phyloP scores from a whole-genome alignment of 352 stramenopile genomes.

The Phytopythium boreale region DNA sequence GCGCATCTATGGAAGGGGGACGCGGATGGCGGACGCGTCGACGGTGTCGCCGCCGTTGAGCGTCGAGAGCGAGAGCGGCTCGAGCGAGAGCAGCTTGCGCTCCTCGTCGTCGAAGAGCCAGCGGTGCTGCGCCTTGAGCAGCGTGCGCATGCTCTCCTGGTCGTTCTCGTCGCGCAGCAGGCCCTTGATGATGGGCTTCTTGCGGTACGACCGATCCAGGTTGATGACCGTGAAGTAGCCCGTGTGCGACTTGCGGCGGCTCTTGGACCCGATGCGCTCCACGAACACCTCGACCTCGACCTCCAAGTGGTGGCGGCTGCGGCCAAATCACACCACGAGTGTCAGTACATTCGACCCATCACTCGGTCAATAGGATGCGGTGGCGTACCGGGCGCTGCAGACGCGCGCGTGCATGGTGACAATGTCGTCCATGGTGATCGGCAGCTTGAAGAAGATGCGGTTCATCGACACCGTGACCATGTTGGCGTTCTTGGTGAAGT shows the following conservation, averaged over 20 bases:
- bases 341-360: background rate
- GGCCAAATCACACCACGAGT: background rate
- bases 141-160: conserved; percentile 59
- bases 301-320: conserved; percentile 58
- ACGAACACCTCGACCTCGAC: conserved; percentile 78
- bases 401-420: conserved; percentile 63
- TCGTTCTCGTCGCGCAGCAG: conserved; percentile 54
- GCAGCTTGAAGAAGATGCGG: conserved; percentile 69
- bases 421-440: conserved; percentile 63
- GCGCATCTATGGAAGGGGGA: conserved; percentile 2
- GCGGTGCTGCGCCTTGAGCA: conserved; percentile 71
- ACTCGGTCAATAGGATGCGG: background rate
- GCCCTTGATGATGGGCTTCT: conserved; percentile 52
- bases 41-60: conserved; percentile 10
- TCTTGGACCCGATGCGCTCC: conserved; percentile 38
- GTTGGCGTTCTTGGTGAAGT: conserved; percentile 67
- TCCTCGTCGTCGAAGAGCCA: conserved; percentile 73
- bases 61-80: conserved; percentile 48
- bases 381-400: conserved; percentile 45
- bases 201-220: conserved; percentile 51
- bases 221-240: conserved; percentile 72
- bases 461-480: conserved; percentile 71
- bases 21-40: background rate
- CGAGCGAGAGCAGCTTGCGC: conserved; percentile 47
- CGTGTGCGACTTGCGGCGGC: conserved; percentile 56